Base-by-base conservation (phyloP, 2,329 filamentous ascomycete species). In the Ceratocystis papillata region DNA sequence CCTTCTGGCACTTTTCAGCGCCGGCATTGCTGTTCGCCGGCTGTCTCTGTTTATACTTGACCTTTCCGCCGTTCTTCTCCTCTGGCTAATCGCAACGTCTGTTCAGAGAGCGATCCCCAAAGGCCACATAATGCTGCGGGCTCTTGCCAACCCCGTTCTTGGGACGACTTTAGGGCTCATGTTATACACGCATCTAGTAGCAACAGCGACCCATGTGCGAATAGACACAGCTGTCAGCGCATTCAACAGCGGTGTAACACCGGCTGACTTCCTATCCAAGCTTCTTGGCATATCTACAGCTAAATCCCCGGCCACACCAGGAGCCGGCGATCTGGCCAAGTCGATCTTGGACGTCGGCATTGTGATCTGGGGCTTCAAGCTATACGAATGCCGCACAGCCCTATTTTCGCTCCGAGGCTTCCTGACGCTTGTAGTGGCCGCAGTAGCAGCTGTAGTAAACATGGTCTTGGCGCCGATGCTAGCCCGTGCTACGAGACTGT, bases 331-430 rank as follows among this genome's bases (percentile, higher is more conserved):
- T 67, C 71, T 77, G 2, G 80, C 80, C 0, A 73, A 78, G 1
- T 78, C 79, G 0, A 71, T 82, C 2, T 78, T 82, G 2, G 78
- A 81, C 70, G 76, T 78, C 2, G 80, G 80, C 10, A 80, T 82
- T 28, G 74, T 81, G 2, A 74, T 77, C 2, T 82, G 80, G 80
- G 80, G 80, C 0, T 77, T 82, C 69, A 82, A 82, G 71, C 74
- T 82, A 2, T 80, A 78, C 69, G 79, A 81, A 68, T 80, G 78
- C 71, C 78, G 79, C 3, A 68, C 69, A 1, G 78, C 79, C 62
- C 73, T 82, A 1, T 74, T 79, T 59, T 80, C 78, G 25, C 69
- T 74, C 0, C 75, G 75, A 0, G 80, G 80, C 0, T 46, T 77
- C 3, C 71, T 76, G 1, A 76, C 77, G 0, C 69, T 78, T 3